Evolutionary conservation across 176 grass and related monocot genomes (phyloP).

Genomic region (Avena atlantica): DNA sequence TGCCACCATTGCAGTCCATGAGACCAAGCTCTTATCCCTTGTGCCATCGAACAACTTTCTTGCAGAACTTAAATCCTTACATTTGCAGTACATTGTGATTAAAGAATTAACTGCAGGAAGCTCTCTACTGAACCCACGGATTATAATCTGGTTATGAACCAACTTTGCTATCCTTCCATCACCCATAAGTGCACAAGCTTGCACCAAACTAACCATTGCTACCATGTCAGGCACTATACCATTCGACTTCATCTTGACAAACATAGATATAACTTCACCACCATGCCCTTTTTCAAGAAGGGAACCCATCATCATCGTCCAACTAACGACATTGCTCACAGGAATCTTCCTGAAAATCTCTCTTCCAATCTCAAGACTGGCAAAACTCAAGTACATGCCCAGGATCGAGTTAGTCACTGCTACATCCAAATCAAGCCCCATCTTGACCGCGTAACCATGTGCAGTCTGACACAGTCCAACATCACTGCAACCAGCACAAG

Average conservation of each 20-base stretch:
- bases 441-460: slow-evolving; percentile 62
- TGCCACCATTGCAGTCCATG: slow-evolving; percentile 77
- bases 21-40: slow-evolving; percentile 69
- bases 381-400: slow-evolving; percentile 67
- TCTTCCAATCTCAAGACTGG: slow-evolving; percentile 46
- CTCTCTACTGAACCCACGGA: slow-evolving; percentile 54
- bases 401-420: slow-evolving; percentile 63
- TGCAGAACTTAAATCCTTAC: slow-evolving; percentile 53
- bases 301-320: slow-evolving; percentile 66
- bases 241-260: slow-evolving; percentile 64
- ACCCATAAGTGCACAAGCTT: slow-evolving; percentile 63
- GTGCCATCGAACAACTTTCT: slow-evolving; percentile 59
- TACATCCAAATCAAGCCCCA: slow-evolving; percentile 60
- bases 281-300: slow-evolving; percentile 56
- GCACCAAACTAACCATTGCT: slow-evolving; percentile 59
- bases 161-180: slow-evolving; percentile 60
- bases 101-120: slow-evolving; percentile 59
- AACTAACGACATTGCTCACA: slow-evolving; percentile 70
- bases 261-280: slow-evolving; percentile 52
- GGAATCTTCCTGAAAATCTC: slow-evolving; percentile 54
- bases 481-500: slow-evolving; percentile 53
- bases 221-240: slow-evolving; percentile 68
- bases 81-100: slow-evolving; percentile 84
- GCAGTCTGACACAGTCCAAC: slow-evolving; percentile 55
- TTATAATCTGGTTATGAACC: slow-evolving; percentile 58